phyloP scores from a whole-genome alignment of 1,284 basidiomycete species.

The Trichosporon asahii region DNA sequence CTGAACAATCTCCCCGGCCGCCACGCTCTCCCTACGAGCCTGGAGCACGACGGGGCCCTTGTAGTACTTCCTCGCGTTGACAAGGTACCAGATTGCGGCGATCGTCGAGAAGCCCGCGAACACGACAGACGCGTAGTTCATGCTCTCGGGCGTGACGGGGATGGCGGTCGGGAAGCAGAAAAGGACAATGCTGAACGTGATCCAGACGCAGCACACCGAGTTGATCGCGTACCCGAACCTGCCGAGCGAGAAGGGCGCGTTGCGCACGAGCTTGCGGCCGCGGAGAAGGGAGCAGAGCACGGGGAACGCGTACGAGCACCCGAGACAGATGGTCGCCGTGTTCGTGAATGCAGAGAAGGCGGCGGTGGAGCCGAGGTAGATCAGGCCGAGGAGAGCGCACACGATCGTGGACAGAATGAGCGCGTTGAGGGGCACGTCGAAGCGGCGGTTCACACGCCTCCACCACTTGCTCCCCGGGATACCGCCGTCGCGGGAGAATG shows the following conservation, averaged over 20 bases:
- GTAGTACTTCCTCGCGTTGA: slow-evolving; percentile 48
- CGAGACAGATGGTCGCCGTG: slow-evolving; percentile 45
- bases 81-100: slow-evolving; percentile 60
- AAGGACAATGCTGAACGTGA: slow-evolving; percentile 24
- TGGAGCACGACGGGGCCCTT: slow-evolving; percentile 33
- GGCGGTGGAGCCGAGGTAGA: slow-evolving; percentile 48
- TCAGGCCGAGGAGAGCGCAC: slow-evolving; percentile 51
- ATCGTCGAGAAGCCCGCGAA: slow-evolving; percentile 61
- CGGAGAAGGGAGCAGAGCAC: slow-evolving; percentile 49
- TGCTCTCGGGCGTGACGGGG: slow-evolving; percentile 36
- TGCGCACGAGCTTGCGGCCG: slow-evolving; percentile 43
- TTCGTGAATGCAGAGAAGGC: slow-evolving; percentile 50
- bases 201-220: slow-evolving; percentile 25
- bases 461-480: slow-evolving; percentile 48
- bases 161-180: slow-evolving; percentile 32
- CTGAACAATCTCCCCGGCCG: neutral
- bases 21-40: neutral
- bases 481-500: slow-evolving; percentile 53
- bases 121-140: slow-evolving; percentile 59
- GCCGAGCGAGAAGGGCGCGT: slow-evolving; percentile 44
- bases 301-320: slow-evolving; percentile 49
- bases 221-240: slow-evolving; percentile 50
- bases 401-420: slow-evolving; percentile 50
- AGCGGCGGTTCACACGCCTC: slow-evolving; percentile 42
- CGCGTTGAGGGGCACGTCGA: slow-evolving; percentile 51